Evolutionary conservation across 495 filamentous ascomycete species (phyloP), one percentile per base, ranked within the genome.

Genomic region (Aspergillus leporis): DNA sequence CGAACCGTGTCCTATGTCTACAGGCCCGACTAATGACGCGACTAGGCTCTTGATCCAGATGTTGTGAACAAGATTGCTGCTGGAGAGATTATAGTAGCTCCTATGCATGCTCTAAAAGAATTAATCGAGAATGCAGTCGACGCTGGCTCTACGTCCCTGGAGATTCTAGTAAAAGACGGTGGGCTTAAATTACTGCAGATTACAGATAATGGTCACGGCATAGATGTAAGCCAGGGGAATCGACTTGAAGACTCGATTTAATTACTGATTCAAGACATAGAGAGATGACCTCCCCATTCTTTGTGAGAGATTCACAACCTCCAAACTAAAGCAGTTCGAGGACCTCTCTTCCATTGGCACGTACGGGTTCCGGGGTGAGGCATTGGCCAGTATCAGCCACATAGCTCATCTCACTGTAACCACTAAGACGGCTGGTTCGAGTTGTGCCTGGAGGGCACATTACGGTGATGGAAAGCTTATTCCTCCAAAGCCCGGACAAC

Each of bases 41-140:
- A 16, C 16, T 49, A 96, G 90, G 88, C 92, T 28, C 84, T 99
- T 18, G 90, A 97, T 69, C 88, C 90, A 67, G 92, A 97, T 79
- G 95, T 99, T 41, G 91, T 98, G 57, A 98, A 98, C 77, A 98
- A 97, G 75, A 99, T 99, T 64, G 95, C 95, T 8, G 95, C 95
- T n/a, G 95, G 95, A 16, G 95, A 99, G 70, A 99, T 98, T 60
- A 98, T 99, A 53, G 92, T 98, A 52, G 94, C 95, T 12, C 95
- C 95, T 22, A 92, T 98, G 58, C 91, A 99, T 70, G 95, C 95
- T 19, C 74, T 99, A 31, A 99, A 99, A 76, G 95, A 99, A 72
- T 78, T 99, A 48, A 96, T 98, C 13, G 95, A 99, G 67, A 99
- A 99, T 64, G 87, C 95, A 8, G 95, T 99, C 34, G 95, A 99